Percentiles rank a stretch among this genome's conserved stretches.
Evolutionary conservation across 768 basidiomycete species (phyloP).

Genomic region (Termitomyces heimii): DNA sequence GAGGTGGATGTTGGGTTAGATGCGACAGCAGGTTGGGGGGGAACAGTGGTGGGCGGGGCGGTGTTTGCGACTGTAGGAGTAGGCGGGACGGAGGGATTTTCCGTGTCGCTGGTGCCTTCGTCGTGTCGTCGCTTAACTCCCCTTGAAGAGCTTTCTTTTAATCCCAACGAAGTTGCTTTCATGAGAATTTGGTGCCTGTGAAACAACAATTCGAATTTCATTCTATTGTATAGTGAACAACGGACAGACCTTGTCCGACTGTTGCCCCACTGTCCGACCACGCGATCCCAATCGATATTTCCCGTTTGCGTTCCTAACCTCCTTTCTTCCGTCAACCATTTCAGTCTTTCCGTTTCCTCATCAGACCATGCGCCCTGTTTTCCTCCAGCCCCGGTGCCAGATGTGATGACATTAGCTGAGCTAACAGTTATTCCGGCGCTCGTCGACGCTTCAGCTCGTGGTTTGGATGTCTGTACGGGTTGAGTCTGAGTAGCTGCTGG

Average conservation of each 20-base stretch:
- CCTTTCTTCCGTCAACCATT: constrained; percentile 64
- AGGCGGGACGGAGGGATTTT: constrained; percentile 25
- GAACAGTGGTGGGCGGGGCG: constrained; percentile 15
- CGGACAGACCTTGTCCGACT: constrained; percentile 59
- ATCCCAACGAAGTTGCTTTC: constrained; percentile 71
- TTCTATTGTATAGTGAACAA: not conserved
- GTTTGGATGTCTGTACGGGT: constrained; percentile 13
- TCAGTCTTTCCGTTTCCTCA: constrained; percentile 67
- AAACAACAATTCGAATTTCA: not conserved
- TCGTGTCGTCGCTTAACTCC: constrained; percentile 40
- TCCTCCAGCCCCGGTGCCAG: constrained; percentile 26
- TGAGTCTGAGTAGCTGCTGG: constrained; percentile 3
- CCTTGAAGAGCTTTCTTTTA: constrained; percentile 62
- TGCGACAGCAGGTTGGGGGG: constrained; percentile 7
- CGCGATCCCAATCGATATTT: constrained; percentile 78
- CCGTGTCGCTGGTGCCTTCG: constrained; percentile 33
- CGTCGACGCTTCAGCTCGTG: constrained; percentile 16
- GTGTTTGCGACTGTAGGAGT: constrained; percentile 21
- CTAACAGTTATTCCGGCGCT: constrained; percentile 16
- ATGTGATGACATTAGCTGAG: constrained; percentile 15
- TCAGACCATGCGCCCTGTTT: constrained; percentile 77
- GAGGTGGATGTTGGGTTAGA: constrained; percentile 26
- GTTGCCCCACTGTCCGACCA: constrained; percentile 68
- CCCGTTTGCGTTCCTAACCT: constrained; percentile 39
- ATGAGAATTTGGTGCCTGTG: constrained; percentile 78